phyloP scores from a whole-genome alignment of 139 green algal genomes.

The Closterium sp. region DNA sequence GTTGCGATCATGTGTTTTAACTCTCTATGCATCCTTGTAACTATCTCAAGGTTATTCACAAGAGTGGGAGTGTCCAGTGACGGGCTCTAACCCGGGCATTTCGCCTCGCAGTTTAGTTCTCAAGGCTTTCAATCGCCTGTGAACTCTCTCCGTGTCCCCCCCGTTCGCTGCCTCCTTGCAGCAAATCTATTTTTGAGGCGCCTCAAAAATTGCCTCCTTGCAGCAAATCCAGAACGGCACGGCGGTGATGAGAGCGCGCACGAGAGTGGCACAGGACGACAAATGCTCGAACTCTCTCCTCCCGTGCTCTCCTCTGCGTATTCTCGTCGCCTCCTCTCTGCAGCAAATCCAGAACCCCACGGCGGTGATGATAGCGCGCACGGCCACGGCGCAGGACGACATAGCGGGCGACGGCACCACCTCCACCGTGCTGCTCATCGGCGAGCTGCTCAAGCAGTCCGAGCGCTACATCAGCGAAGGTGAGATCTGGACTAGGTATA shows the following conservation, averaged over 20 bases:
- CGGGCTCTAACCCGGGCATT: no score
- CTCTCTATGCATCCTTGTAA: no score
- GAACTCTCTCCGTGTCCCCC: no score
- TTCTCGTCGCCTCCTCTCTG: no score
- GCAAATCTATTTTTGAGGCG: no score
- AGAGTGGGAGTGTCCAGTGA: no score
- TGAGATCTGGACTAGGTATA: not conserved
- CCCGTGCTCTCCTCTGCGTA: no score
- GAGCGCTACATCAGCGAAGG: conserved; percentile 91
- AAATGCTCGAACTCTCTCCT: conserved; percentile 84
- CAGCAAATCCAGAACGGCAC: conserved; percentile 98
- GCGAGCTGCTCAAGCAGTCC: conserved; percentile 96
- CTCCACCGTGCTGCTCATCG: conserved; percentile 94
- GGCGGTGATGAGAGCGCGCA: conserved; percentile 96
- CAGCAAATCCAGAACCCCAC: conserved; percentile 99
- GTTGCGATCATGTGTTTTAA: not conserved
- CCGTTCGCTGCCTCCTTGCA: not conserved
- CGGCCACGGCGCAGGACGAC: conserved; percentile 96
- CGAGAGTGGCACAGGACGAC: conserved; percentile 95
- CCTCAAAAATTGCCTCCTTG: no score
- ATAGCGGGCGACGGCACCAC: conserved; percentile 95
- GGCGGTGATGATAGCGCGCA: conserved; percentile 97
- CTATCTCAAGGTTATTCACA: no score
- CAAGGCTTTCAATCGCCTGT: no score
- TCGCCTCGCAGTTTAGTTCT: no score